Base-by-base conservation (phyloP, 371 early-diverging fungal genomes). In the Mucor sp. region DNA sequence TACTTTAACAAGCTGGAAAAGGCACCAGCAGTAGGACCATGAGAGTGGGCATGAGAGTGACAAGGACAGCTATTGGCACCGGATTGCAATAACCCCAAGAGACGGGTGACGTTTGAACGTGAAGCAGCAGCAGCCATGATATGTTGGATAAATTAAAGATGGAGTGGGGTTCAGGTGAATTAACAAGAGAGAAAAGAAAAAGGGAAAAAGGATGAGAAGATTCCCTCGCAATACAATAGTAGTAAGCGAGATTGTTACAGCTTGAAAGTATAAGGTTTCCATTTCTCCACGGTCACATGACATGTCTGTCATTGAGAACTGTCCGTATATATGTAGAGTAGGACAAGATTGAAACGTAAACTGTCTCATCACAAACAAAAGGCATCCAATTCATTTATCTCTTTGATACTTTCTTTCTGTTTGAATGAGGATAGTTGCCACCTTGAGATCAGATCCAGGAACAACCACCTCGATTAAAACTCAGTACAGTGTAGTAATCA, bases 1-100 rank as follows among this genome's bases (percentile, higher is more conserved):
- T 84, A 80, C 35, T 70, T 76, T 27, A 82, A 67, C 64, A 82
- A 68, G 50, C 76, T 75, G n/a, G 70, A 65, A 66, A 79, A 76
- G 44, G 77, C 61, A 28, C 74, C 71, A 9, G 74, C 41, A 21
- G 71, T 75, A 65, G 80, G 68, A 12, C 53, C 50, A 65, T 74
- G 71, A 25, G 81, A 75, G 60, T 80, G 79, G 30, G 80, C 75
- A 63, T 79, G 85, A 4, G 85, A 82, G 69, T 85, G 88, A 65
- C 86, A 87, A 17, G 88, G 86, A 71, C 88, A 85, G 19, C 76
- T 69, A 27, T 66, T 76, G 15, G 81, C 78, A 33, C 79, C 78
- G 11, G 76, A 65, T 58, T 81, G 76, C n/a, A 87, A 66, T 5
- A 80, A 68, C 35, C 72, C 63, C 68, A 87, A 67, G 47, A 85